phyloP scores from a whole-genome alignment of 2,329 filamentous ascomycete species.

The Aspergillus luchuensis region DNA sequence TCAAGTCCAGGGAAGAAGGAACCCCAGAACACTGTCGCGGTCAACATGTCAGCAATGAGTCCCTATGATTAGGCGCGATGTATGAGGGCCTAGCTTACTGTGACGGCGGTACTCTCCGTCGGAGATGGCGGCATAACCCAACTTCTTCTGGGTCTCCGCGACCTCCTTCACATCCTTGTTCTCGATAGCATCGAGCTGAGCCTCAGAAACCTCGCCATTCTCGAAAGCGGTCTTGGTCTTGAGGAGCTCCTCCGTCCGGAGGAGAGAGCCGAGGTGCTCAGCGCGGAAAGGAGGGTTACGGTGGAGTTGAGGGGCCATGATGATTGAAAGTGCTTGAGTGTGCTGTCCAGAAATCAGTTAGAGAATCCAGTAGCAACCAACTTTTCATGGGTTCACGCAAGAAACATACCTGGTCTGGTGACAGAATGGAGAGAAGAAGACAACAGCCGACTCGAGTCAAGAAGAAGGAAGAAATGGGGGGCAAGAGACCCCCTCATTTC shows the following conservation, averaged over 20 bases:
- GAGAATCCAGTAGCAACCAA: not conserved
- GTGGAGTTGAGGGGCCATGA: slow-evolving; percentile 37
- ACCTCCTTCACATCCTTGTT: slow-evolving; percentile 66
- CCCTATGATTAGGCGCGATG: not conserved
- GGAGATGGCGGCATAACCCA: slow-evolving; percentile 65
- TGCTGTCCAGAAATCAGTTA: not conserved
- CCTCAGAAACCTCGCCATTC: slow-evolving; percentile 55
- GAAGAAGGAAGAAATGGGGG: not conserved
- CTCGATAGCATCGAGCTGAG: slow-evolving; percentile 65
- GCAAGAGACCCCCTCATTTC: not conserved
- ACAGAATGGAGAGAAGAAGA: not conserved
- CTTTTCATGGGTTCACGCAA: not conserved
- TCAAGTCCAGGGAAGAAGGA: slow-evolving; percentile 58
- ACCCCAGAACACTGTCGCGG: slow-evolving; percentile 56
- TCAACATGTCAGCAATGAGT: not conserved
- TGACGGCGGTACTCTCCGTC: slow-evolving; percentile 67
- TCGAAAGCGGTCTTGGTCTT: slow-evolving; percentile 60
- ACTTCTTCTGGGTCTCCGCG: slow-evolving; percentile 64
- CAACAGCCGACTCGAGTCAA: not conserved
- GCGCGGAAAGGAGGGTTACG: slow-evolving; percentile 66
- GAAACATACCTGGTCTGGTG: not conserved
- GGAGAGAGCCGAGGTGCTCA: slow-evolving; percentile 71
- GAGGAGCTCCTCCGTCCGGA: slow-evolving; percentile 65
- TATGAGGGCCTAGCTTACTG: slow-evolving; percentile 31
- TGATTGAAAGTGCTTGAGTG: slow-evolving; percentile 7